A percentile compares a stretch with the other conserved stretches of the same genome.
phyloP scores from a whole-genome alignment of 441 rosid genomes.

The Pelargonium cotyledonis region DNA sequence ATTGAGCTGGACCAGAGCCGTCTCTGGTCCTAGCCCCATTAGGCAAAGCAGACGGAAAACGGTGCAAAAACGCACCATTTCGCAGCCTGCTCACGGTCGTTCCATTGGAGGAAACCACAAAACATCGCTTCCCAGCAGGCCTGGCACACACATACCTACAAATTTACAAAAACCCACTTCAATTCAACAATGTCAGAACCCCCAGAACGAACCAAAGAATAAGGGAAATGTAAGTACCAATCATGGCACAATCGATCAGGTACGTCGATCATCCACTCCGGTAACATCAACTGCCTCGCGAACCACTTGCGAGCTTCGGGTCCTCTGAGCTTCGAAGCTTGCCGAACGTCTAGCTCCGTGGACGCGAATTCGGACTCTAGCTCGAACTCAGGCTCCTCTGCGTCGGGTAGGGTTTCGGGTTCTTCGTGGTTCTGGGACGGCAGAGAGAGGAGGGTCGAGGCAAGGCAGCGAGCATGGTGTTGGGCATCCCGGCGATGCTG shows the following conservation, averaged over 20 bases:
- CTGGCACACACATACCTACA: conserved; percentile 79
- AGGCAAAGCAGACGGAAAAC: conserved; percentile 81
- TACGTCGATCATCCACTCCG: conserved; percentile 93
- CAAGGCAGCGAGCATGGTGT: conserved; percentile 75
- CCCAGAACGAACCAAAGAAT: neutral
- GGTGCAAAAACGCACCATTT: conserved; percentile 75
- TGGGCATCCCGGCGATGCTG: conserved; percentile 83
- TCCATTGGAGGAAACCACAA: conserved; percentile 78
- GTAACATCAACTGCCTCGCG: conserved; percentile 77
- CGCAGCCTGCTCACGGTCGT: conserved; percentile 73
- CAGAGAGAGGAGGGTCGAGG: conserved; percentile 62
- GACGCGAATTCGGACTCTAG: conserved; percentile 28
- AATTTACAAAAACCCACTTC: neutral
- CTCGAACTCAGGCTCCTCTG: conserved; percentile 29
- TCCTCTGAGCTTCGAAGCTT: conserved; percentile 65
- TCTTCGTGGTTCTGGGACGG: conserved; percentile 33
- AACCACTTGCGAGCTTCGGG: conserved; percentile 74
- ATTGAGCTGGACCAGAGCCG: conserved; percentile 55
- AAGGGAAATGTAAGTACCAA: conserved; percentile 35
- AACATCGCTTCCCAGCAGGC: conserved; percentile 89
- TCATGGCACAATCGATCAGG: conserved; percentile 63
- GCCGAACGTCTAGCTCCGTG: conserved; percentile 48
- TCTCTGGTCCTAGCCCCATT: conserved; percentile 66
- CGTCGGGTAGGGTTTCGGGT: conserved; percentile 23
- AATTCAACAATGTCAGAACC: neutral